Conservation (phyloP, 139 green algal species). For the Haematococcus sp. region DNA sequence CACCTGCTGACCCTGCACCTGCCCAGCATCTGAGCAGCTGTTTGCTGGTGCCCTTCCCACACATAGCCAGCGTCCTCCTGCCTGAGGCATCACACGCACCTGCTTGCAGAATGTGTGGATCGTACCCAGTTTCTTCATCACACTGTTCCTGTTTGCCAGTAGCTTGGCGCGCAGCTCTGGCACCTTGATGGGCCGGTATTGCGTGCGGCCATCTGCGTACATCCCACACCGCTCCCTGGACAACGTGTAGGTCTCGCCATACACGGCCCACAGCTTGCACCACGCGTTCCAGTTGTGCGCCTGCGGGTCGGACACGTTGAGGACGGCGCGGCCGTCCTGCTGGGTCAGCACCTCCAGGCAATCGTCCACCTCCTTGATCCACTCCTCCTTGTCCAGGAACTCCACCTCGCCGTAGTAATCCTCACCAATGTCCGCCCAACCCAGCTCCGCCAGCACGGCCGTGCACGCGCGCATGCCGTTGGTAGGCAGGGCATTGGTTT, state of each 20-base stretch:
- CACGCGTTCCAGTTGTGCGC: conserved; percentile 13
- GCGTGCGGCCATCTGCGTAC: neutral
- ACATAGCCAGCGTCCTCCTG: no score
- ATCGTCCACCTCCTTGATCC: conserved; percentile 6
- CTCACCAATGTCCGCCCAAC: neutral
- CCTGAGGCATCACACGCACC: no score
- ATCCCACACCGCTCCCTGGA: neutral
- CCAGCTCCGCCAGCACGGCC: conserved; percentile 22
- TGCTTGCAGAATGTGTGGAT: neutral
- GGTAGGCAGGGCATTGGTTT: conserved; percentile 34
- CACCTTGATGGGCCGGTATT: neutral
- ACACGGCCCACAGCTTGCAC: conserved; percentile 26
- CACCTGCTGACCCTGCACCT: no score
- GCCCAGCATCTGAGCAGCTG: no score
- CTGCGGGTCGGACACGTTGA: neutral
- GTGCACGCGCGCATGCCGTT: conserved; percentile 48
- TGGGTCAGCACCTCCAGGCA: conserved; percentile 15
- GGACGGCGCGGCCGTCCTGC: neutral
- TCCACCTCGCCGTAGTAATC: conserved; percentile 24
- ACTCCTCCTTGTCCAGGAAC: conserved; percentile 28
- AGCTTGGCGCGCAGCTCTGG: neutral
- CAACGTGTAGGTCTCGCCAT: conserved; percentile 9
- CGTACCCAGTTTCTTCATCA: neutral
- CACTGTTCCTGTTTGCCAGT: neutral
- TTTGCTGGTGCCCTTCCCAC: no score